Percentiles rank a stretch among this genome's conserved stretches.
Conservation (phyloP, 768 basidiomycete species). For the Dendrothele bispora region DNA sequence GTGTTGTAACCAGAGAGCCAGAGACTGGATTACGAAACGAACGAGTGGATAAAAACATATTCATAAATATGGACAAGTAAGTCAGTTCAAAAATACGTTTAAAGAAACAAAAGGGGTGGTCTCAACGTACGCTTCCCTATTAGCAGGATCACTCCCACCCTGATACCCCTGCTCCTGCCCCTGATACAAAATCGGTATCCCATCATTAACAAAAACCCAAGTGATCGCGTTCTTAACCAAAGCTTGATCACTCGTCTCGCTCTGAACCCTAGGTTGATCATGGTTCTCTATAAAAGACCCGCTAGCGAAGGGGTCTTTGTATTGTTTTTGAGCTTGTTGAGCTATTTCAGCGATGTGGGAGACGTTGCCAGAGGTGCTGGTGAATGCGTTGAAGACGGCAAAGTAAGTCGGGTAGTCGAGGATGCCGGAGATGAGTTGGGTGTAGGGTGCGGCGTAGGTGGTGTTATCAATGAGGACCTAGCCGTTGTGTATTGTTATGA, state of each 20-base stretch:
- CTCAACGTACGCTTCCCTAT: slow-evolving; percentile 54
- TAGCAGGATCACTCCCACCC: slow-evolving; percentile 58
- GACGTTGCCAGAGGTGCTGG: slow-evolving; percentile 53
- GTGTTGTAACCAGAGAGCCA: slow-evolving; percentile 59
- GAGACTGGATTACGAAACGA: slow-evolving; percentile 42
- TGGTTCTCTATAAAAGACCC: slow-evolving; percentile 77
- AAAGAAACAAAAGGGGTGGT: background rate
- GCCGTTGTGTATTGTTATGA: too few species aligned
- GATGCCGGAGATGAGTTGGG: slow-evolving; percentile 49
- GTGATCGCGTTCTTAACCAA: slow-evolving; percentile 59
- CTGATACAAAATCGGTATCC: slow-evolving; percentile 71
- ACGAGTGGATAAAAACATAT: background rate
- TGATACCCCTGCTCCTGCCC: slow-evolving; percentile 70
- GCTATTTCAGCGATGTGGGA: slow-evolving; percentile 24
- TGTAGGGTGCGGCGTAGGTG: slow-evolving; percentile 41
- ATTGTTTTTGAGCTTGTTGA: slow-evolving; percentile 40
- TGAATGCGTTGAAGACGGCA: slow-evolving; percentile 51
- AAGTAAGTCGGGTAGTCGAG: slow-evolving; percentile 63
- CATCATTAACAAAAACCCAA: slow-evolving; percentile 66
- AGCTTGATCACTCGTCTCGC: slow-evolving; percentile 45
- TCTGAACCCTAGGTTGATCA: slow-evolving; percentile 61
- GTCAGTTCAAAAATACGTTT: background rate
- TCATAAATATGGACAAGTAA: background rate
- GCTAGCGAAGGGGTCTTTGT: slow-evolving; percentile 36
- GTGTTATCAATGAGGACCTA: slow-evolving; percentile 22